Base-by-base conservation (phyloP, 805 yeast species). In the Pichia membranifaciens region DNA sequence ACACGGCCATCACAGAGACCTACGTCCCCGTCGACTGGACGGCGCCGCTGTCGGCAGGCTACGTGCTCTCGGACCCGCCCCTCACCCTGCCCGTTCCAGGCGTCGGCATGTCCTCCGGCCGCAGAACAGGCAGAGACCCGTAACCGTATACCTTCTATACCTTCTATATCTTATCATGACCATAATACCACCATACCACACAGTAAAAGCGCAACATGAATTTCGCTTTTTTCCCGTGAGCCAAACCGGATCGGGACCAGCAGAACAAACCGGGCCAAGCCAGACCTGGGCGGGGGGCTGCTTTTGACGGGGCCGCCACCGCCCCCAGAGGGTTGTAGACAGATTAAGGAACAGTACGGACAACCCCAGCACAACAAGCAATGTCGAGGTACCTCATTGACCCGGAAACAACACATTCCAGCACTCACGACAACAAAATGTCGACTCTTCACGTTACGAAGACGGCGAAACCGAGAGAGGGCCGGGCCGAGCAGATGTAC, bases 401-500 rank as follows among this genome's bases (percentile, higher is more conserved):
- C 17, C 46, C 45, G 38, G 28, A 28, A 5, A 8, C 32, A 21
- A 35, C 45, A 3, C 35, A 28, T 33, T 20, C 35, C 10, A 31
- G 34, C 33, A 36, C 25, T 15, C 41, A 38, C 25, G 32, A 33
- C 32, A 18, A 43, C 36, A 35, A 28, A n/a, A 22, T 37, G 13
- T n/a, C 44, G 25, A 13, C 17, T 4, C 23, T 45, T 6, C 28
- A 13, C 3, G 48, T 69, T 44, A 51, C 43, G 6, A 67, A 64
- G 47, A 59, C 71, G 2, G 55, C 49, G 4, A 51, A 42, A 4
- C 66, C 83, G 15, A 65, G 87, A 42, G 74, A 68, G 6, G 89
- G 89, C 2, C 63, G 88, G 41, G 70, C 65, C 18, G 70, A 75
- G 55, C 88, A 82, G 58, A 68, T 81, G 51, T 78, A 84, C 69